Evolutionary conservation across 768 basidiomycete species (phyloP).

Genomic region (Amanita rubescens): DNA sequence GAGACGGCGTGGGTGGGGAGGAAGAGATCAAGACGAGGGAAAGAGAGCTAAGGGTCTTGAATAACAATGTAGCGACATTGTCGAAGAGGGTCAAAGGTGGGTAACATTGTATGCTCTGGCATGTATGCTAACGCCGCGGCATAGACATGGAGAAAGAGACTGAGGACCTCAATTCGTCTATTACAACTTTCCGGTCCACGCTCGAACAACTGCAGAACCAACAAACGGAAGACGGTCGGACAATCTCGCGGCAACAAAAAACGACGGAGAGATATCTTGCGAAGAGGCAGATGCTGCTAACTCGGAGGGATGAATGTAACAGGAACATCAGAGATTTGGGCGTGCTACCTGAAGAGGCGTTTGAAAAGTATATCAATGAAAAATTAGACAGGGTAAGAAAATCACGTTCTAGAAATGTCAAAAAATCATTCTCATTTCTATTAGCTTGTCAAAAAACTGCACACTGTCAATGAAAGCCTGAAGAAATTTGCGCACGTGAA

Average conservation of each 20-base stretch:
- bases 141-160: slow-evolving; percentile 66
- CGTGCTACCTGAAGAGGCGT: slow-evolving; percentile 94
- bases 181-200: slow-evolving; percentile 58
- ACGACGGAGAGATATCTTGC: slow-evolving; percentile 91
- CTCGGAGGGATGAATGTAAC: slow-evolving; percentile 90
- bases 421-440: slow-evolving; percentile 17
- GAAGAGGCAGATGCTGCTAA: slow-evolving; percentile 79
- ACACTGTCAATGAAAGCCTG: slow-evolving; percentile 83
- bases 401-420: too few relatives aligned
- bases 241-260: slow-evolving; percentile 89
- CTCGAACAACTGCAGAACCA: slow-evolving; percentile 75
- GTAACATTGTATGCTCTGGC: slow-evolving; percentile 12
- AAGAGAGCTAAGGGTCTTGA: slow-evolving; percentile 64
- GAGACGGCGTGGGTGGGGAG: slow-evolving; percentile 38
- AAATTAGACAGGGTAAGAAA: slow-evolving; percentile 70
- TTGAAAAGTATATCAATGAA: slow-evolving; percentile 86
- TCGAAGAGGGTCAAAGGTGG: slow-evolving; percentile 54
- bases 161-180: slow-evolving; percentile 50
- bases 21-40: slow-evolving; percentile 63
- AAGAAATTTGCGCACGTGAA: slow-evolving; percentile 98
- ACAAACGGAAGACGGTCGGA: slow-evolving; percentile 81
- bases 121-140: not conserved
- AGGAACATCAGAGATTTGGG: slow-evolving; percentile 94
- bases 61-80: slow-evolving; percentile 56
- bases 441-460: slow-evolving; percentile 90